A percentile compares a stretch with the other conserved stretches of the same genome.
phyloP scores from a whole-genome alignment of 2,329 filamentous ascomycete species.

The Pestalotiopsis sp. region DNA sequence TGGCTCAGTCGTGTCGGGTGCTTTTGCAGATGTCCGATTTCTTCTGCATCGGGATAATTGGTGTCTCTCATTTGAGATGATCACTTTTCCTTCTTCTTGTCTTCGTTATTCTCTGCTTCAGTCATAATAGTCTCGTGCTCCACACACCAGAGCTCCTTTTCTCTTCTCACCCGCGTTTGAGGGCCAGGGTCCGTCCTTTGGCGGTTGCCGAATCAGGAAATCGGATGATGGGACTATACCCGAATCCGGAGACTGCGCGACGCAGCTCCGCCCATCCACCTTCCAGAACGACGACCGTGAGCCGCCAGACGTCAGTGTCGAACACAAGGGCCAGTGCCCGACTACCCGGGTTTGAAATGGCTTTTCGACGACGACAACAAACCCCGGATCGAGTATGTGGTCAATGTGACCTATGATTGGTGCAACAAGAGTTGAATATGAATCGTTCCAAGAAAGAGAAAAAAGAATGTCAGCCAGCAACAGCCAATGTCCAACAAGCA shows the following conservation, averaged over 20 bases:
- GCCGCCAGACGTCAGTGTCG: background rate
- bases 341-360: background rate
- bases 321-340: background rate
- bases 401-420: background rate
- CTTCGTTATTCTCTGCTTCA: background rate
- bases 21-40: background rate
- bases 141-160: background rate
- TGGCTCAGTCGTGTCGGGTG: background rate
- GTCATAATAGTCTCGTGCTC: background rate
- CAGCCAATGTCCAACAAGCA: background rate
- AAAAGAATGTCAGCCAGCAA: background rate
- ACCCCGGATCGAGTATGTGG: background rate
- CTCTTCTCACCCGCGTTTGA: conserved; percentile 6
- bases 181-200: background rate
- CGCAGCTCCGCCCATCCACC: background rate
- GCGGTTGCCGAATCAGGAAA: conserved; percentile 15
- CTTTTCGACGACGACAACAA: background rate
- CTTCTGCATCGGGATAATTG: background rate
- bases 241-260: conserved; percentile 6
- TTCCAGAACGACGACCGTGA: background rate
- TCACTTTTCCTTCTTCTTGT: conserved; percentile 5
- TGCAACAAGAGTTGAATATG: background rate
- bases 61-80: background rate
- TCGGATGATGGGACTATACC: conserved; percentile 6
- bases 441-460: background rate